Evolutionary conservation across 2,329 filamentous ascomycete genomes (phyloP), one percentile per base, ranked within the genome.

Genomic region (Colletotrichum australisinense): DNA sequence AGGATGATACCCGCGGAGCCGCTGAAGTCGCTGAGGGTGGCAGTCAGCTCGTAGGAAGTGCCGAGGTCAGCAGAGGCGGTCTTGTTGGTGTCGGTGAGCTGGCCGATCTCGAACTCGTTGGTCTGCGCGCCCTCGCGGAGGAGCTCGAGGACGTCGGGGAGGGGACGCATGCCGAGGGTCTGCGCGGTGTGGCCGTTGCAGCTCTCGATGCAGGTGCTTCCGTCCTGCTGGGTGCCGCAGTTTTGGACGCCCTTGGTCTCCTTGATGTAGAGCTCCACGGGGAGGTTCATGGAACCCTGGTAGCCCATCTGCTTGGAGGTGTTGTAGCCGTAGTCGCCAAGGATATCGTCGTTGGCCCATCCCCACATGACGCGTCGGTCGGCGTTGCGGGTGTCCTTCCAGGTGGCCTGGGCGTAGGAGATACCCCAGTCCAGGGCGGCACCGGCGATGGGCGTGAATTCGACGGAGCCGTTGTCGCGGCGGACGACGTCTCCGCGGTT

Each of bases 351-450:
- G 52, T 60, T 75, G 55, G 72, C 72, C 74, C 74, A 75, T 11
- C 74, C 74, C 74, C 74, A 75, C 64, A 72, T 63, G 67, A 75
- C 42, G 35, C 74, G 72, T 16, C 74, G 74, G 42, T 52, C 52
- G 38, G 60, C 53, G 67, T 72, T 64, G 28, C 64, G 67, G 38
- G 52, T n/a, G 67, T 75, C 74, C 11, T 28, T 24, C 74, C 74
- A 75, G 12, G 72, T 74, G n/a, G 74, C 64, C 52, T 75, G 74
- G 19, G 74, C 74, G 62, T 75, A 75, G 11, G 74, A 60, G 22
- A 74, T 74, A 22, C 74, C 74, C 74, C 74, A 75, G 72, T 75
- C 74, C 46, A 75, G 56, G 30, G 74, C 74, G 7, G 71, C 74
- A 22, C 74, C 74, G 2, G 74, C 74, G 26, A 26, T 58, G 35